A percentile compares a stretch with the other conserved stretches of the same genome.
phyloP scores from a whole-genome alignment of 768 basidiomycete species.

The Lactarius pseudohatsudake region DNA sequence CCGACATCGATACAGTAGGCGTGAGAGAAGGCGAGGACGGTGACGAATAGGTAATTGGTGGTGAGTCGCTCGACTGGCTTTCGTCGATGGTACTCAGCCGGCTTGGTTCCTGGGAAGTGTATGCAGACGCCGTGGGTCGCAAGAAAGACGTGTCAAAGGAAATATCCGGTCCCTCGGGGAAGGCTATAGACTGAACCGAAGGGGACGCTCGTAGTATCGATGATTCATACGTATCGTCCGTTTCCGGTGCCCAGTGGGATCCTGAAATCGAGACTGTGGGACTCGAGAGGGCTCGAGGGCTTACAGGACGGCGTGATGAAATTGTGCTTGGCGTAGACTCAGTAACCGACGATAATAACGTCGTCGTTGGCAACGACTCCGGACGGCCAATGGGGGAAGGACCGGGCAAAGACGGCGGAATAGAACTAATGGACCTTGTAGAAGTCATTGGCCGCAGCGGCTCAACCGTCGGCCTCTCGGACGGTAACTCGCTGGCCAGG shows the following conservation, averaged over 20 bases:
- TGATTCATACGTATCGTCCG: conserved; percentile 72
- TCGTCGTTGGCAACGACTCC: conserved; percentile 32
- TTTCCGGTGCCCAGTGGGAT: conserved; percentile 60
- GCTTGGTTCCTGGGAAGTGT: conserved; percentile 32
- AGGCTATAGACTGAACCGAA: conserved; percentile 47
- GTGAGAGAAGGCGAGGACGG: conserved; percentile 42
- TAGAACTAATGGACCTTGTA: conserved; percentile 9
- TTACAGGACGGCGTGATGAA: conserved; percentile 21
- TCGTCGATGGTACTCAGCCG: conserved; percentile 30
- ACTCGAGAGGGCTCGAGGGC: conserved; percentile 35
- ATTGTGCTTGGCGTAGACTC: conserved; percentile 28
- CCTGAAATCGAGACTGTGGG: conserved; percentile 38
- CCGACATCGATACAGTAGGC: conserved; percentile 46
- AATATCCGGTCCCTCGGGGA: conserved; percentile 60
- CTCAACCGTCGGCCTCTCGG: not conserved
- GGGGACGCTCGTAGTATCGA: conserved; percentile 73
- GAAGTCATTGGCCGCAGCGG: conserved; percentile 11
- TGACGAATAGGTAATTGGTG: conserved; percentile 39
- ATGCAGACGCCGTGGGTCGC: conserved; percentile 50
- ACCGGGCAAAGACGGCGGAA: conserved; percentile 27
- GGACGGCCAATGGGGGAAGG: conserved; percentile 33
- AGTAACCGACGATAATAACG: conserved; percentile 21
- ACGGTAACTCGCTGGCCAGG: not conserved
- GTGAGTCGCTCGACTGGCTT: conserved; percentile 32
- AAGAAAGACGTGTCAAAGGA: conserved; percentile 78